Base-by-base conservation (phyloP, 2,329 filamentous ascomycete species). In the Didymella keratinophila region DNA sequence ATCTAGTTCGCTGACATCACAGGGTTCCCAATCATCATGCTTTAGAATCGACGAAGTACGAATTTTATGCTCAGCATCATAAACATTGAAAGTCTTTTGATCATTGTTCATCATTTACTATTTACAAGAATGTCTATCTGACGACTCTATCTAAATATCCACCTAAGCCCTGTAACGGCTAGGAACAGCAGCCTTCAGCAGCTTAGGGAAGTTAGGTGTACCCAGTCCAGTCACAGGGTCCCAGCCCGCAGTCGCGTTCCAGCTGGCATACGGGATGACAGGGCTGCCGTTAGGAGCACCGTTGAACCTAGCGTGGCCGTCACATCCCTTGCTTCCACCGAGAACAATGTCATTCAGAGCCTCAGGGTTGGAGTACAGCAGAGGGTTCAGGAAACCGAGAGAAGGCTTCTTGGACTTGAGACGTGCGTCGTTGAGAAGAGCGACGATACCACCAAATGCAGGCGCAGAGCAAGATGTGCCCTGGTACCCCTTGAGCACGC, bases 381-480 rank as follows among this genome's bases (percentile, higher is more conserved):
- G 84, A 0, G 85, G 86, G 67, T 88, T 87, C 56, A 88, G 62
- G 78, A 87, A 87, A 0, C 86, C 86, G 46, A 87, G 72, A 0
- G 79, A 70, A 0, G 79, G 70, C 67, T 83, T 80, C n/a, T 82
- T 81, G 2, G 75, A 75, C 0, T 77, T 72, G 11, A 88, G 72
- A 11, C 84, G 78, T 0, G 82, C 84, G 66, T 89, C 86, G 65
- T 90, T 89, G 58, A 89, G 74, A 7, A 89, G 80, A 2, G 83
- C 80, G 23, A 90, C 74, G 27, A 89, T 78, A 2, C 80, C 83
- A 1, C 84, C 83, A 41, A 86, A 84, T 0, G 84, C 77, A 0
- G 89, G 89, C 1, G 85, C 76, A 1, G 86, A 82, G 54, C 84
- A 82, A 28, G 79, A 82, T 0, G 81, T 84, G 4, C 65, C 63